phyloP scores from a whole-genome alignment of 2,329 filamentous ascomycete species.

The Fusarium sp. region DNA sequence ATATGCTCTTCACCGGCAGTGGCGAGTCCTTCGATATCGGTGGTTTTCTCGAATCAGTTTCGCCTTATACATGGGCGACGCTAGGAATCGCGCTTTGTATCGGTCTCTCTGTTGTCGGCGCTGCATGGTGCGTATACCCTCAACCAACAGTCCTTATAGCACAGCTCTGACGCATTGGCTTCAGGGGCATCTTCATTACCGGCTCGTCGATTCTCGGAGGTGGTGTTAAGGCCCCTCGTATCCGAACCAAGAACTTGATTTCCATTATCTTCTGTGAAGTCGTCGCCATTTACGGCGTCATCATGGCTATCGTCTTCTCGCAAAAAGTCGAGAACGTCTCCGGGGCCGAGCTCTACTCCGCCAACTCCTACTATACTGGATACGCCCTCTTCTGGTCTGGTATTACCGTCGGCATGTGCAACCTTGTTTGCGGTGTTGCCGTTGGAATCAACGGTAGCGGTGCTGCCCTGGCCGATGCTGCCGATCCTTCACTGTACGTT shows the following conservation, averaged over 20 bases:
- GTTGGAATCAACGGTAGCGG: conserved; percentile 99
- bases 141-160: conserved; percentile 5
- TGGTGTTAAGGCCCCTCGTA: conserved; percentile 94
- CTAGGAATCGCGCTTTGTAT: conserved; percentile 94
- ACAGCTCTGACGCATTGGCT: conserved; percentile 28
- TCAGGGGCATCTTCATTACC: conserved; percentile 98
- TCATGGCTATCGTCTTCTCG: conserved; percentile 99
- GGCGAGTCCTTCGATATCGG: conserved; percentile 98
- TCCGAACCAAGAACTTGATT: conserved; percentile 99
- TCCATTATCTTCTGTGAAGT: conserved; percentile 99
- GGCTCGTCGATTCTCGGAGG: conserved; percentile 97
- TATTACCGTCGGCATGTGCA: conserved; percentile 93
- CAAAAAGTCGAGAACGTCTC: conserved; percentile 78
- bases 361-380: conserved; percentile 89
- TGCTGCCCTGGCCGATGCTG: conserved; percentile 94
- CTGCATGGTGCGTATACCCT: conserved; percentile 79
- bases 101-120: conserved; percentile 93
- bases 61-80: conserved; percentile 92
- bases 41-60: conserved; percentile 91
- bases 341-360: conserved; percentile 73
- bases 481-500: conserved; percentile 86
- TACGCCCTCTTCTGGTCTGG: conserved; percentile 97
- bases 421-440: conserved; percentile 93
- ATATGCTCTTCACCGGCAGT: conserved; percentile 98
- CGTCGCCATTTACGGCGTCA: conserved; percentile 99